These are phyloP conservation scores for Chlamydomonas sphaeroides DNA, from an alignment of 139 green algal genomes.

Conservation along the genomic window DNA sequence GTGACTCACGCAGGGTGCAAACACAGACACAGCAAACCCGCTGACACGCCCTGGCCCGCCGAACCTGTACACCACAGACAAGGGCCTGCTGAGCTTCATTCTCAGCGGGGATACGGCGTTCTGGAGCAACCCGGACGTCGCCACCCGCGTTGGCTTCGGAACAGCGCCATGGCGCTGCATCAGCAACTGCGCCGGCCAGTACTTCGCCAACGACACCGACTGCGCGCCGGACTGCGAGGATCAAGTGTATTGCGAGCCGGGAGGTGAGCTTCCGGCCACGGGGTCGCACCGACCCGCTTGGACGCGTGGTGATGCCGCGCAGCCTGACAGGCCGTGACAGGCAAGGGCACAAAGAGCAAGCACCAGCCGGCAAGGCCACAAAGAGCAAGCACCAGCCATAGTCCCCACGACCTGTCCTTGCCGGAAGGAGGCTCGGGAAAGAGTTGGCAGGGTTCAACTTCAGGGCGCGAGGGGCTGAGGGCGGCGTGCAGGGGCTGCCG, in stretches of 20 bases:
- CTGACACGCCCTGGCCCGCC: not conserved
- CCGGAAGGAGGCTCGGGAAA: no score
- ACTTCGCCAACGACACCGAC: not conserved
- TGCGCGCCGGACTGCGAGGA: slow-evolving; percentile 13
- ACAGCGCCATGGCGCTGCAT: slow-evolving; percentile 19
- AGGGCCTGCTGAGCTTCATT: slow-evolving; percentile 27
- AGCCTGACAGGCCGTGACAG: no score
- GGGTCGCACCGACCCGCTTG: no score
- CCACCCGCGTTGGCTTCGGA: slow-evolving; percentile 27
- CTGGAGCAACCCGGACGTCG: slow-evolving; percentile 24
- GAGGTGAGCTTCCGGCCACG: no score
- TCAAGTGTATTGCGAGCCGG: slow-evolving; percentile 24
- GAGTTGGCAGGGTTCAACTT: no score
- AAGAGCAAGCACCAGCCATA: no score
- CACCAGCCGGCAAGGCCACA: no score
- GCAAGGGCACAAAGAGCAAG: no score
- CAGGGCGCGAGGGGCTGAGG: no score
- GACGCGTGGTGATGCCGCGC: no score
- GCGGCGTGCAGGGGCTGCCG: no score
- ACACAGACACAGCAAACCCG: not conserved
- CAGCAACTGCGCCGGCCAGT: not conserved
- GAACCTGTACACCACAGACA: not conserved
- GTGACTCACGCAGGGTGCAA: not conserved
- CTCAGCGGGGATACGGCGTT: slow-evolving; percentile 36
- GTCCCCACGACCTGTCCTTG: no score